Conservation (phyloP, 257 asterid genomes). For the Verbascum thapsus region DNA sequence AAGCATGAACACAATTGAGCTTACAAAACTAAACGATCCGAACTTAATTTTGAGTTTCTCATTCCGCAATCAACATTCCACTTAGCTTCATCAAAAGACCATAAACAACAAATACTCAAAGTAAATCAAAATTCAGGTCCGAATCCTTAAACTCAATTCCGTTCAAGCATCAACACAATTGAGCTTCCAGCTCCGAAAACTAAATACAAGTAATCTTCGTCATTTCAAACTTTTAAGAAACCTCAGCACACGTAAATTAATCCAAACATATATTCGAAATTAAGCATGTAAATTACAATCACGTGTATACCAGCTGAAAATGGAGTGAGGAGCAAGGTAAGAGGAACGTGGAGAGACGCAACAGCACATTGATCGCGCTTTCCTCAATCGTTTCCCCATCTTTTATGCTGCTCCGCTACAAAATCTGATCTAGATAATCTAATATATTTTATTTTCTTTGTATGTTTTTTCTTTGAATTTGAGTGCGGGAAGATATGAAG, state of each 20-base stretch:
- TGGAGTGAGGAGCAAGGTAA: conserved; percentile 47
- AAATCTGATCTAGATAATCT: neutral
- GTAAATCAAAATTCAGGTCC: conserved; percentile 4
- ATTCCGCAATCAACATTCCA: conserved; percentile 11
- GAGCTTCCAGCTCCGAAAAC: conserved; percentile 19
- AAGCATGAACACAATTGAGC: conserved; percentile 22
- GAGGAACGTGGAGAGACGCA: conserved; percentile 77
- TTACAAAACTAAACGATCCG: too few species aligned
- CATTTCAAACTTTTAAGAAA: neutral
- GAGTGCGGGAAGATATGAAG: conserved; percentile 35
- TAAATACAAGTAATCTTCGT: conserved; percentile 26
- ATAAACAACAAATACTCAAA: conserved; percentile 8
- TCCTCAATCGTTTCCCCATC: conserved; percentile 89
- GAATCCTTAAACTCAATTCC: neutral
- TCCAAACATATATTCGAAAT: neutral
- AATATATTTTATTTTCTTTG: neutral
- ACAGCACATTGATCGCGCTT: conserved; percentile 66
- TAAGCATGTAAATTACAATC: neutral
- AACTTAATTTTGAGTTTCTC: neutral
- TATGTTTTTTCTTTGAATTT: neutral
- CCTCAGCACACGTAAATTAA: neutral
- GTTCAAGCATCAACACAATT: conserved; percentile 18
- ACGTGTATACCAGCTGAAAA: conserved; percentile 65
- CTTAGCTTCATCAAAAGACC: neutral
- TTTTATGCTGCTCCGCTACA: conserved; percentile 24